Base-by-base conservation (phyloP, 78 protist species). In the Dictyostelium capitatum region DNA sequence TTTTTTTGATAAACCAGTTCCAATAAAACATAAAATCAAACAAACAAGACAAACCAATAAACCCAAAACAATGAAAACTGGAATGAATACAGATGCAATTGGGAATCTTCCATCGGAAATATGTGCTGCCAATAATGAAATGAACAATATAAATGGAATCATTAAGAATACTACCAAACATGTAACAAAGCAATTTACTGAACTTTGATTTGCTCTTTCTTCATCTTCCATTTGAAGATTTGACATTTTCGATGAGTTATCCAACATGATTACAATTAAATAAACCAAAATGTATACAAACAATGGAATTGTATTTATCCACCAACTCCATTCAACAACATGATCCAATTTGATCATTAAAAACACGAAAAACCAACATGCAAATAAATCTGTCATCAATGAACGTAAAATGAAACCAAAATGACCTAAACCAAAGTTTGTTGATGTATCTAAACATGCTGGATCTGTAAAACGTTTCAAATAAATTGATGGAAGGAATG, bases 271-370 rank as follows among this genome's bases (percentile, higher is more conserved):
- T 8, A 41, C 30, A 7, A 83, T 25, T 9, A 83, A 83, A 15
- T 20, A 15, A 20, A 72, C 2, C 6, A 51, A 5, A 14, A 83
- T 37, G 37, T 20, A 30, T 6, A 83, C 47, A 12, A 83, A n/a
- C 10, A 83, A 28, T 2, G 91, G 91, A 43, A 83, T 83, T 15
- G 81, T 41, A 25, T 83, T 83, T 20, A 83, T 83, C 75, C 81
- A 69, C 91, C 91, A 83, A 25, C 56, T 83, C 91, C 91, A 83
- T 10, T 67, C 81, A 0, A 83, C 91, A 0, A 54, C 81, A 46
- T 25, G 28, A 30, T 83, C 91, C 47, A 83, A 25, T 11, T 56
- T 48, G 0, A 83, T 7, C 25, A 83, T 57, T 4, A 83, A 15
- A 37, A 83, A 83, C 6, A 83, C 65, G 51, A 83, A 23, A 56